Evolutionary conservation across 2,329 filamentous ascomycete species (phyloP), one percentile per base, ranked within the genome.

Genomic region (Diaporthe vaccinii): DNA sequence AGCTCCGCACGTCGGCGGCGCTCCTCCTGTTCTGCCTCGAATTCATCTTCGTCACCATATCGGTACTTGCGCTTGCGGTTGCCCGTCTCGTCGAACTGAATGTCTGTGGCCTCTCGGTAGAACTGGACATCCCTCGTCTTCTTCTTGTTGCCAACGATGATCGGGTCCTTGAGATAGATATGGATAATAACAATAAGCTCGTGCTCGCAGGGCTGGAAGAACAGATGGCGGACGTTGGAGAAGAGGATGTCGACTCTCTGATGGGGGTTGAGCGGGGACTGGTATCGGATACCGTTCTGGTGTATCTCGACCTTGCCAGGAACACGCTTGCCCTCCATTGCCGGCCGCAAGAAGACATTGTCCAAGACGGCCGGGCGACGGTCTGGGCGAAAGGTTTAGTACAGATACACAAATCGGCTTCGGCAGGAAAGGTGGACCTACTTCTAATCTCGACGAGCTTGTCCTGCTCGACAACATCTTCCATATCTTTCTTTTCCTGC

Each of bases 81-180:
- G 79, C 97, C 97, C 65, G 97, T 99, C 86, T 99, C 97, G 81
- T 99, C 97, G 80, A 99, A 98, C 81, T 98, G 95, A 83, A 99
- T 98, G 79, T 99, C 97, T 0, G 97, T 98, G 4, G 97, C 97
- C 86, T 99, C 97, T 72, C 97, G 92, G 82, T 98, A 98, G 85
- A 99, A 99, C 80, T 99, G 97, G 1, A 99, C 94, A 83, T 99
- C 97, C 87, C 97, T 98, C 15, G 97, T 98, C 91, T 99, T 99
- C 87, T 98, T 97, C 86, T 93, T 91, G 89, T 98, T 98, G 76
- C 97, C 97, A 77, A 99, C 94, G 84, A 99, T 95, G 83, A 99
- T 98, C 3, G 97, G 97, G 77, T 98, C 98, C 86, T 98, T 98
- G 68, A 99, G 91, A 83, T 99, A 97, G 74, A 99, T 94, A 84